phyloP scores from a whole-genome alignment of 2,329 filamentous ascomycete species.

The Colletotrichum caudatum region DNA sequence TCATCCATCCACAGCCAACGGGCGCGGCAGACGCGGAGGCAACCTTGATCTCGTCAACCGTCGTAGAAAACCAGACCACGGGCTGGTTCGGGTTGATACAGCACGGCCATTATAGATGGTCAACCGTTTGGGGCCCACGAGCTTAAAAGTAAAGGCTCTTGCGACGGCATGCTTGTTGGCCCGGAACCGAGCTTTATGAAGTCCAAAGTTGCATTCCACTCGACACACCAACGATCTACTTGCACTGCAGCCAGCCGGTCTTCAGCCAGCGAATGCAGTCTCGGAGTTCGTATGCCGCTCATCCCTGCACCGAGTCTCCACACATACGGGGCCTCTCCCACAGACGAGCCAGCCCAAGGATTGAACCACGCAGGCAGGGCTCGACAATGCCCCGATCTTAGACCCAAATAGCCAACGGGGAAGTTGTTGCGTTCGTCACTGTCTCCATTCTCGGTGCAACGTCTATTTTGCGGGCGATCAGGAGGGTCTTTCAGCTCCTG shows the following conservation, averaged over 20 bases:
- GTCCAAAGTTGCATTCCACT: conserved; percentile 1
- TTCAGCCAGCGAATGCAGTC: not conserved
- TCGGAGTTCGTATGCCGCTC: not conserved
- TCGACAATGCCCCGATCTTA: not conserved
- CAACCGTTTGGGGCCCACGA: not conserved
- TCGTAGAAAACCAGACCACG: too few species aligned
- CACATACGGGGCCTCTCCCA: not conserved
- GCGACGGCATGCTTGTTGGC: not conserved
- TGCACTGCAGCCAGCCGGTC: not conserved
- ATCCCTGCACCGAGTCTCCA: conserved; percentile 11
- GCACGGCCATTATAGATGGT: not conserved
- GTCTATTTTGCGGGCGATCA: conserved; percentile 21
- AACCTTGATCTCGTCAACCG: not conserved
- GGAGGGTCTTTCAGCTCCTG: conserved; percentile 7
- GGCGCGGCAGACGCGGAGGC: not conserved
- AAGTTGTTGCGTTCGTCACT: conserved; percentile 5
- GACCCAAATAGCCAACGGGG: not conserved
- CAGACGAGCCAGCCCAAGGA: conserved; percentile 8
- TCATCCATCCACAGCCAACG: too few species aligned
- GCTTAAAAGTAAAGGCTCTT: not conserved
- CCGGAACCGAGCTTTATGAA: not conserved
- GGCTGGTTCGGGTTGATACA: not conserved
- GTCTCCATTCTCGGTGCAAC: not conserved
- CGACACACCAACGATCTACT: conserved; percentile 25
- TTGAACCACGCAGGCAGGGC: not conserved